Evolutionary conservation across 371 early-diverging fungal species (phyloP), one percentile per base, ranked within the genome.

Genomic region (Mucor velutinosus): DNA sequence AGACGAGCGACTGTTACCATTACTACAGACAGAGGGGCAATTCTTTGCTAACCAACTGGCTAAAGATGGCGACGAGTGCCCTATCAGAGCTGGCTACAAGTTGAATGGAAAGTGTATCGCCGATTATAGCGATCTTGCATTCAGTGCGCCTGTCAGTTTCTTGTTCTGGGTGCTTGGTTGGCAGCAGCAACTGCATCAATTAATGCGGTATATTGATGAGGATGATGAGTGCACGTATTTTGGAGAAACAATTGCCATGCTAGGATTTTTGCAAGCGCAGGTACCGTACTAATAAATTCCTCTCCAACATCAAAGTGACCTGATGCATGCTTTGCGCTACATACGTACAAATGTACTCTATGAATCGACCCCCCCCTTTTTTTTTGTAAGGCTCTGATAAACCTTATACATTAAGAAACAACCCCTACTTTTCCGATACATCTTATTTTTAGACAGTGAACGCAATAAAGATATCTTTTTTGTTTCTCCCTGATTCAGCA

Each of bases 91-190:
- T 53, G 87, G 87, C 11, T 89, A 89, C 67, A 68, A 80, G 21
- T 64, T 89, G 56, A 80, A 84, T 59, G 87, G 87, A 15, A 75
- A 75, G 10, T 64, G 69, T 60, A 80, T 76, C 59, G 77, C 67
- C 3, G 84, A 82, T 58, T 89, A 87, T 58, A 81, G 72, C 5
- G 87, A 89, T 57, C 76, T 87, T 79, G 86, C 89, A 0, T 87
- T 83, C 68, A 76, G 79, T 14, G 89, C 89, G 1, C 89, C 89
- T 27, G 89, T 82, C 19, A 83, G 86, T 25, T 79, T 81, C 32
- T 70, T 81, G 30, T 84, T 89, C 65, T 85, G 86, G 86, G 72
- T 80, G 4, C 77, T 87, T 51, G 82, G 81, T 15, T 79, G 85
- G 72, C 78, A 79, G 15, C 70, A 76, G 30, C 76, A 81, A 21